Percentiles rank a stretch among this genome's conserved stretches.
Evolutionary conservation across 225 moss, liverwort and hornwort species (phyloP).

Genomic region (Climacium dendroides): DNA sequence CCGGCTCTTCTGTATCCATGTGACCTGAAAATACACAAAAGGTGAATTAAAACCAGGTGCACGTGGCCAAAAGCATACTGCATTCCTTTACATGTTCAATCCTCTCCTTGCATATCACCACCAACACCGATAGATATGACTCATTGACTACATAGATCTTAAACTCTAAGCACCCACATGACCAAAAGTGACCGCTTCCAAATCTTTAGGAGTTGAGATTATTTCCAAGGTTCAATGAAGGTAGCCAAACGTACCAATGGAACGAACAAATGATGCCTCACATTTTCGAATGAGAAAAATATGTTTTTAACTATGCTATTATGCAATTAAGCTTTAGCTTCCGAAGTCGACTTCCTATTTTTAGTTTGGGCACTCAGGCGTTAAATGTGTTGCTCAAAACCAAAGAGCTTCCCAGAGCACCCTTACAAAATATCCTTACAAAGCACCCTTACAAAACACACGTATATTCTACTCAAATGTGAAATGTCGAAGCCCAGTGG

Average conservation of each 20-base stretch:
- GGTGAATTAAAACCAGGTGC: not conserved
- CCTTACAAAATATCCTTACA: not conserved
- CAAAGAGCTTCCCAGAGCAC: not conserved
- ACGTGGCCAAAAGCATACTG: not conserved
- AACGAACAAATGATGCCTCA: not conserved
- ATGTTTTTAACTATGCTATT: too few species aligned
- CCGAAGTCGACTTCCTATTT: not conserved
- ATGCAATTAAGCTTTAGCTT: not conserved
- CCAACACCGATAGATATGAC: not conserved
- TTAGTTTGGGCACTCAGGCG: not conserved
- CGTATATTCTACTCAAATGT: not conserved
- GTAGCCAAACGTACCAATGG: not conserved
- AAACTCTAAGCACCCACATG: not conserved
- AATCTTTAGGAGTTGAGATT: not conserved
- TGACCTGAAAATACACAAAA: not conserved
- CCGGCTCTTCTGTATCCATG: slow-evolving; percentile 11
- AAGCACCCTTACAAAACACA: not conserved
- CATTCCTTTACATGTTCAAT: not conserved
- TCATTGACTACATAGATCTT: not conserved
- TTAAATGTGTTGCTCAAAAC: not conserved
- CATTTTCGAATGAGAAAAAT: not conserved
- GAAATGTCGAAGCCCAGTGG: not conserved
- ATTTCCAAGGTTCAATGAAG: not conserved
- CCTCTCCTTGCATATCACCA: not conserved
- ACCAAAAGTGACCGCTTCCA: not conserved